Evolutionary conservation across 1,139 yeast species (phyloP).

Genomic region (Pichia sp.): DNA sequence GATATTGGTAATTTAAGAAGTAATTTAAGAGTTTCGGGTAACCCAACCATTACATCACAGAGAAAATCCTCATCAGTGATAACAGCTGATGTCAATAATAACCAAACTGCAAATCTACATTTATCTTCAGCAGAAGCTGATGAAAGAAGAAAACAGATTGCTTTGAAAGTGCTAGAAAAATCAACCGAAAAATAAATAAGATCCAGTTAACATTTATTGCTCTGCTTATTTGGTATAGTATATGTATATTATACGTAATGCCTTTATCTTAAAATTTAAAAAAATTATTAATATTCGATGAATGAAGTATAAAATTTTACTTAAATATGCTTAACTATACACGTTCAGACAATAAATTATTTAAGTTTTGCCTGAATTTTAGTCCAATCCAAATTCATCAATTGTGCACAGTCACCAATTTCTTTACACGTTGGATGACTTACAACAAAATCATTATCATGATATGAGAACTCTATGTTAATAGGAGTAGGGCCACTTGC

Average conservation of each 20-base stretch:
- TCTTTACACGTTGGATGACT: conserved; percentile 49
- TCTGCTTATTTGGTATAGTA: neutral
- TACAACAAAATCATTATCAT: conserved; percentile 57
- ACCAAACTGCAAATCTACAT: neutral
- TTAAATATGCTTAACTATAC: too few relatives aligned
- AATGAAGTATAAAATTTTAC: too few relatives aligned
- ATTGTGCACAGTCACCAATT: conserved; percentile 41
- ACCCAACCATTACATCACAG: neutral
- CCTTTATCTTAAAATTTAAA: neutral
- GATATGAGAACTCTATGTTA: conserved; percentile 39
- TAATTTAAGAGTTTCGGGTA: conserved; percentile 43
- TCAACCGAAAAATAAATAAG: conserved; percentile 36
- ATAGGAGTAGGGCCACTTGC: conserved; percentile 13
- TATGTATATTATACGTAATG: neutral
- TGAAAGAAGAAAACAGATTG: conserved; percentile 81
- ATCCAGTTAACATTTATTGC: neutral
- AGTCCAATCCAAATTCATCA: conserved; percentile 14
- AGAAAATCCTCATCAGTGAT: neutral
- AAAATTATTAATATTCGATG: too few relatives aligned
- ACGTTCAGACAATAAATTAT: too few relatives aligned
- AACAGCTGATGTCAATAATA: too few relatives aligned
- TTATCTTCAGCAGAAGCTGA: conserved; percentile 26
- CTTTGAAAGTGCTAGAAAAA: conserved; percentile 75
- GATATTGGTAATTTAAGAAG: conserved; percentile 72
- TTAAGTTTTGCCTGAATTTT: neutral